Evolutionary conservation across 2,329 filamentous ascomycete species (phyloP).

Genomic region (Sphaceloma murrayae): DNA sequence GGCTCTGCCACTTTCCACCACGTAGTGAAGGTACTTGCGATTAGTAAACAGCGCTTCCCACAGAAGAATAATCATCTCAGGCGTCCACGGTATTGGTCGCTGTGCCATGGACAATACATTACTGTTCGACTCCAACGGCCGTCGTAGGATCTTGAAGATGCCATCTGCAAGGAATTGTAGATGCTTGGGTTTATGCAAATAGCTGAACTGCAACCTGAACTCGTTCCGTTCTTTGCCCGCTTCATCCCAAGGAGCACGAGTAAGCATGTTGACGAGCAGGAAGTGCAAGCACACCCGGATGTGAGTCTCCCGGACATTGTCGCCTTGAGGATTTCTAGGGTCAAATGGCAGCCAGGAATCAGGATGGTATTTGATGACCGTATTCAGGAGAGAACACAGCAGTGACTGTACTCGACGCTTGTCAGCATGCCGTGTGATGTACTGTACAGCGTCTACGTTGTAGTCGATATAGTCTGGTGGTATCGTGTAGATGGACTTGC

Average conservation of each 20-base stretch:
- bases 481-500: conserved; percentile 89
- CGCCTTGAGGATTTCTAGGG: conserved; percentile 17
- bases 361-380: conserved; percentile 93
- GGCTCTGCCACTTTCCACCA: conserved; percentile 87
- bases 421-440: conserved; percentile 18
- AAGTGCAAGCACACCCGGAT: conserved; percentile 59
- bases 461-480: conserved; percentile 44
- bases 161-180: conserved; percentile 96
- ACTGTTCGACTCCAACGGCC: conserved; percentile 73
- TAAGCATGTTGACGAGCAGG: conserved; percentile 73
- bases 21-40: conserved; percentile 90
- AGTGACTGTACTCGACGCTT: conserved; percentile 19
- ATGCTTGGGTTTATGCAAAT: conserved; percentile 85
- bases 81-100: conserved; percentile 71
- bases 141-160: conserved; percentile 84
- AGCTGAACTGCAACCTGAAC: conserved; percentile 84
- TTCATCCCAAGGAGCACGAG: conserved; percentile 72
- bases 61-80: conserved; percentile 93
- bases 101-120: conserved; percentile 46
- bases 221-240: conserved; percentile 66
- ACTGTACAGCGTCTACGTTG: conserved; percentile 17
- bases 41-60: conserved; percentile 98
- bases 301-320: conserved; percentile 20
- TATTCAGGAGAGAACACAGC: conserved; percentile 86
- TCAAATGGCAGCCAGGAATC: conserved; percentile 59